Percentiles rank a stretch among this genome's conserved stretches.
phyloP scores from a whole-genome alignment of 2,329 filamentous ascomycete species.

The Exophiala alcalophila region DNA sequence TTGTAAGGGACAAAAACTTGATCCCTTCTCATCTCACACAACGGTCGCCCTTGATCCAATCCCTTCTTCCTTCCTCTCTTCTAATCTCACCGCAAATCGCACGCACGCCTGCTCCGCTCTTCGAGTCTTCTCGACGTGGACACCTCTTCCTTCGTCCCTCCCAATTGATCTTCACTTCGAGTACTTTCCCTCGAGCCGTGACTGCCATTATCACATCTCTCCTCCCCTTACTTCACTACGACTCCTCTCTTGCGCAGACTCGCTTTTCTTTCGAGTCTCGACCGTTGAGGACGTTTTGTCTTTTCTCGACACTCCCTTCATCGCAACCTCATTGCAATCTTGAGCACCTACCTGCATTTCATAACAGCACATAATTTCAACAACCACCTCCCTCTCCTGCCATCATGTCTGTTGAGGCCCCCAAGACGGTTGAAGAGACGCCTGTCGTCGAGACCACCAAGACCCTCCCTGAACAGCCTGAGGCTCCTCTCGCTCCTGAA shows the following conservation, averaged over 20 bases:
- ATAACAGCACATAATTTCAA: slow-evolving; percentile 22
- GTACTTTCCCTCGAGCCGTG: slow-evolving; percentile 19
- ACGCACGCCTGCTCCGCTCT: slow-evolving; percentile 9
- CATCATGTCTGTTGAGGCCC: slow-evolving; percentile 67
- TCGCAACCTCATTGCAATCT: slow-evolving; percentile 38
- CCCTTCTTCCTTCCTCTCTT: not conserved
- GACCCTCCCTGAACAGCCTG: slow-evolving; percentile 35
- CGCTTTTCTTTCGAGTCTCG: slow-evolving; percentile 22
- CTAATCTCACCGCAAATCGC: slow-evolving; percentile 18
- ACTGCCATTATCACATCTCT: slow-evolving; percentile 29
- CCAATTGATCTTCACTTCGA: slow-evolving; percentile 24
- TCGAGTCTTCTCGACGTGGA: slow-evolving; percentile 31
- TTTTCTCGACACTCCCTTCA: slow-evolving; percentile 6
- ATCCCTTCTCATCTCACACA: slow-evolving; percentile 14
- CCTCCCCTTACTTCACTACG: slow-evolving; percentile 22
- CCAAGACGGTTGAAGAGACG: slow-evolving; percentile 66
- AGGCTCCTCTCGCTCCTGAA: slow-evolving; percentile 29
- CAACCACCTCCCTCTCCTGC: slow-evolving; percentile 4
- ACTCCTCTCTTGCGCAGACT: slow-evolving; percentile 12
- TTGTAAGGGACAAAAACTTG: slow-evolving; percentile 12
- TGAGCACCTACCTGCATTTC: slow-evolving; percentile 36
- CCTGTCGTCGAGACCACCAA: slow-evolving; percentile 37
- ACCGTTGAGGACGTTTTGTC: too few relatives aligned
- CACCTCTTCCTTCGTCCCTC: slow-evolving; percentile 27
- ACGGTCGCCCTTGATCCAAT: slow-evolving; percentile 3